Evolutionary conservation across 106 monocot genomes (phyloP).

Genomic region (Posidonia australis): DNA sequence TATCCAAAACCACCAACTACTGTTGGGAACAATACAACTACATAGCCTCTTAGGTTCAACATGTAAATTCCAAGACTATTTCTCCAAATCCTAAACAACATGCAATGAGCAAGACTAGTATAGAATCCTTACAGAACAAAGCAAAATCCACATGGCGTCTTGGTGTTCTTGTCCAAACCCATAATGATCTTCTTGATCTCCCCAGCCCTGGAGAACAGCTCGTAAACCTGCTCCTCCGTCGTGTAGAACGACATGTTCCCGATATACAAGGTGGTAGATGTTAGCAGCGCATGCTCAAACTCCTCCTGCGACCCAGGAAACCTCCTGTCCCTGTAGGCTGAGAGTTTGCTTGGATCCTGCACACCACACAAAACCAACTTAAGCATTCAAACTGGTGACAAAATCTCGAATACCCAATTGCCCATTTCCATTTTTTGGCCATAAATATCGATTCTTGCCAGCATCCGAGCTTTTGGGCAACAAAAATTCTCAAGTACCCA

Average conservation of each 20-base stretch:
- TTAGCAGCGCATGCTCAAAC: conserved; percentile 66
- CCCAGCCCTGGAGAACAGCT: conserved; percentile 91
- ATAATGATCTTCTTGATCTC: conserved; percentile 99
- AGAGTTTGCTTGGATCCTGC: conserved; percentile 73
- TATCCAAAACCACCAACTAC: too few species aligned
- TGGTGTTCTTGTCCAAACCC: conserved; percentile 91
- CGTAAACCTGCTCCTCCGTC: conserved; percentile 97
- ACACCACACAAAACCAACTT: not conserved
- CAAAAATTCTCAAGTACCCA: too few species aligned
- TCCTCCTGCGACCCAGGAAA: conserved; percentile 89
- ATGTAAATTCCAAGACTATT: not conserved
- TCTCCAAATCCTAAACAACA: not conserved
- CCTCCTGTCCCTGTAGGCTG: conserved; percentile 85
- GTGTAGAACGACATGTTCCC: conserved; percentile 99
- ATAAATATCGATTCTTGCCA: too few species aligned
- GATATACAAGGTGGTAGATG: conserved; percentile 65
- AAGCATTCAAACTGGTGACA: not conserved
- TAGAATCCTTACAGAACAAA: conserved; percentile 60
- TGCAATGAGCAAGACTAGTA: not conserved
- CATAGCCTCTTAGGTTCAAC: not conserved
- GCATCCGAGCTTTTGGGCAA: not conserved
- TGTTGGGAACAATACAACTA: too few species aligned
- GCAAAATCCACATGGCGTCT: conserved; percentile 98
- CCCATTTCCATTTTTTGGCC: too few species aligned
- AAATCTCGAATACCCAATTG: not conserved